A percentile compares a stretch with the other conserved stretches of the same genome.
Conservation (phyloP, 345 rosid genomes). For the Luvunga scandens region DNA sequence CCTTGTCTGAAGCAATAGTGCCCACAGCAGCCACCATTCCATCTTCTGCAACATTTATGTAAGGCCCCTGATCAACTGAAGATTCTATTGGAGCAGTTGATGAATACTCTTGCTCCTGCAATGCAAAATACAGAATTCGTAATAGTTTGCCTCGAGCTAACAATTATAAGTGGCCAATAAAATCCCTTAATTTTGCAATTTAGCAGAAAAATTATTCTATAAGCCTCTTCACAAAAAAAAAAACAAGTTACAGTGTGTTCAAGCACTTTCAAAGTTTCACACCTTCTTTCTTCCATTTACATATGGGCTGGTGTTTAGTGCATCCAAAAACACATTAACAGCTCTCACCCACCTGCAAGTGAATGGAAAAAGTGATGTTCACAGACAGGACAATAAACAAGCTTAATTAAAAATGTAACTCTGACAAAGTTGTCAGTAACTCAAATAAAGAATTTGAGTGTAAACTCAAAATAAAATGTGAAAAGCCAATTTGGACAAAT, state of each 20-base stretch:
- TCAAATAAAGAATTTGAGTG: neutral
- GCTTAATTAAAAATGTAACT: neutral
- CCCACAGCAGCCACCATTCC: conserved; percentile 42
- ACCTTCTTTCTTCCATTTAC: conserved; percentile 27
- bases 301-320: conserved; percentile 24
- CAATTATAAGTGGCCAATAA: neutral
- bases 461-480: neutral
- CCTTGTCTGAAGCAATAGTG: conserved; percentile 4
- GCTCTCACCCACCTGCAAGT: conserved; percentile 48
- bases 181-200: neutral
- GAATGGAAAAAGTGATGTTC: neutral
- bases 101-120: conserved; percentile 23
- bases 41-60: conserved; percentile 29
- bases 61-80: conserved; percentile 40
- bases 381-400: neutral
- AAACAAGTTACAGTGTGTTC: neutral
- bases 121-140: neutral
- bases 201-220: neutral
- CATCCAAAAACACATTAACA: conserved; percentile 29
- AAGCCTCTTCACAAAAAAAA: neutral
- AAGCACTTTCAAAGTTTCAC: neutral
- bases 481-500: neutral
- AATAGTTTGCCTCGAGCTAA: neutral
- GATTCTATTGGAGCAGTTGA: conserved; percentile 13
- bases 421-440: neutral